These are phyloP conservation scores for Iberis amara DNA, from an alignment of 441 rosid species.

Conservation along the genomic window DNA sequence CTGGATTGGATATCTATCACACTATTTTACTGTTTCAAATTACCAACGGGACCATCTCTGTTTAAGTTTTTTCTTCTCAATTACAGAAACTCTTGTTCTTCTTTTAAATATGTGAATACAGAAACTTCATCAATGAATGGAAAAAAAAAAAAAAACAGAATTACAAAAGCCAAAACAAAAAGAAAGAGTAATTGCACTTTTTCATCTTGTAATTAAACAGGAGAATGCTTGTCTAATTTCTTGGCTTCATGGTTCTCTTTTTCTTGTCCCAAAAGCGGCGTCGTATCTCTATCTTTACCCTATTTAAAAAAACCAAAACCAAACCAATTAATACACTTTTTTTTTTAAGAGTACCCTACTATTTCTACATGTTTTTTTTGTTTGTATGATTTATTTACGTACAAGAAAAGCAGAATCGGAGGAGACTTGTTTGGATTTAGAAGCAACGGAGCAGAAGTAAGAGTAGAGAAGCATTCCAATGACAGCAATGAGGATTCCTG, in stretches of 20 bases:
- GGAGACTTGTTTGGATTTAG: constrained; percentile 55
- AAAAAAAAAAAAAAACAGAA: constrained; percentile 11
- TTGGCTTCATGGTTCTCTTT: constrained; percentile 62
- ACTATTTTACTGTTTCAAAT: no score
- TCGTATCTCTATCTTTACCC: constrained; percentile 71
- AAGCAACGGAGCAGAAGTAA: constrained; percentile 72
- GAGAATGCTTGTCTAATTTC: constrained; percentile 58
- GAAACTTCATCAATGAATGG: constrained; percentile 26
- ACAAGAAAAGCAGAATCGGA: constrained; percentile 15
- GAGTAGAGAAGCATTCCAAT: constrained; percentile 90
- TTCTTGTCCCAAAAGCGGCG: constrained; percentile 60
- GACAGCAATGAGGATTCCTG: constrained; percentile 80
- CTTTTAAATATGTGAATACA: no score
- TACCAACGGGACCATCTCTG: no score
- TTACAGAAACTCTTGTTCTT: neutral
- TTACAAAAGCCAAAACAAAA: constrained; percentile 5
- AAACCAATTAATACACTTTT: neutral
- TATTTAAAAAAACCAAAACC: constrained; percentile 9
- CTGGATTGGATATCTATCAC: no score
- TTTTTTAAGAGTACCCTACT: neutral
- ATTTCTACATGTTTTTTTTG: neutral
- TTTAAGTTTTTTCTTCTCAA: neutral
- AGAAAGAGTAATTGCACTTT: constrained; percentile 2
- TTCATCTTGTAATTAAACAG: constrained; percentile 39
- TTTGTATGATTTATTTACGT: neutral